Percentiles rank a stretch among this genome's conserved stretches.
phyloP scores from a whole-genome alignment of 2,329 filamentous ascomycete species.

The Lachnellula suecica region DNA sequence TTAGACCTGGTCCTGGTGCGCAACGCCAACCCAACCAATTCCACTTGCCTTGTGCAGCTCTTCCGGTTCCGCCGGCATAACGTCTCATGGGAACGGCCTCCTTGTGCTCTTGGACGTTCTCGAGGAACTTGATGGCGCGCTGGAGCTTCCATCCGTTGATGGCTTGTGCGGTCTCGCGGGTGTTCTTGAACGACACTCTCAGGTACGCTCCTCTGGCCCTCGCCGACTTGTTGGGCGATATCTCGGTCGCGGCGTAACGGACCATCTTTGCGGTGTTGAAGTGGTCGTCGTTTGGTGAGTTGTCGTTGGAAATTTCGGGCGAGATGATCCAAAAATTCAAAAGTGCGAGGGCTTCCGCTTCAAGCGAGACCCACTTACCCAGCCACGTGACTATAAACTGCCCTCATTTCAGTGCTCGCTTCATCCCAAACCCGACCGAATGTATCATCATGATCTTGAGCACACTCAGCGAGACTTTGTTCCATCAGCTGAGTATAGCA shows the following conservation, averaged over 20 bases:
- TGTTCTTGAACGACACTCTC: conserved; percentile 99
- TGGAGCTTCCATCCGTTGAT: conserved; percentile 98
- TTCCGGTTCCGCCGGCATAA: conserved; percentile 93
- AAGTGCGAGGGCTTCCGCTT: too few relatives aligned
- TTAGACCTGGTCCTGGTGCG: conserved; percentile 17
- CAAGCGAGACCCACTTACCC: too few relatives aligned
- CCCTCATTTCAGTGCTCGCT: too few relatives aligned
- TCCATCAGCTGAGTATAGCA: too few relatives aligned
- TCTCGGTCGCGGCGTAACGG: conserved; percentile 92
- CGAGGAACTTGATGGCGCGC: conserved; percentile 93
- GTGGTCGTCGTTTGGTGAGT: too few relatives aligned
- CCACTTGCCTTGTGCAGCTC: conserved; percentile 91
- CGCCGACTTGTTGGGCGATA: conserved; percentile 88
- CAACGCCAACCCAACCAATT: conserved; percentile 1
- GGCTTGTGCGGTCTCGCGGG: conserved; percentile 97
- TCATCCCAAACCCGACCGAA: too few relatives aligned
- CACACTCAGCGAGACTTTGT: too few relatives aligned
- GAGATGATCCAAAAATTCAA: too few relatives aligned
- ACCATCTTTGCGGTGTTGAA: conserved; percentile 53
- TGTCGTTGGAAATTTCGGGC: too few relatives aligned
- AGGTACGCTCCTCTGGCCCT: conserved; percentile 98
- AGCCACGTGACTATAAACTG: too few relatives aligned
- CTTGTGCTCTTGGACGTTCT: conserved; percentile 96
- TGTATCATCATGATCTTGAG: too few relatives aligned
- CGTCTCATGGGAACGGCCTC: conserved; percentile 98